Base-by-base conservation (phyloP, 805 yeast species). In the Metschnikowia baotianmanensis region DNA sequence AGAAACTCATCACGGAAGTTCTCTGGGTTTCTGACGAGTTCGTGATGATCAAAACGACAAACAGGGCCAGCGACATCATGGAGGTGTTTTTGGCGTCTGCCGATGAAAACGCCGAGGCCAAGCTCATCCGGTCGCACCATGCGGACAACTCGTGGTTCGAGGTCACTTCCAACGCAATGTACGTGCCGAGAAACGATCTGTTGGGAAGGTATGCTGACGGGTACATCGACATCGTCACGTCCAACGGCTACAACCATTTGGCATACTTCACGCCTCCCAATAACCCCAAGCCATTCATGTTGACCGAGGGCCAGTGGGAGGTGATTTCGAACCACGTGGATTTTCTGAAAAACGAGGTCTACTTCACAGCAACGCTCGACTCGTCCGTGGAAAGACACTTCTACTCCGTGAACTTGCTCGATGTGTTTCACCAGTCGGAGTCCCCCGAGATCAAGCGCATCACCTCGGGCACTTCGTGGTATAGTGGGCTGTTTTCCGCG, bases 361-460 rank as follows among this genome's bases (percentile, higher is more conserved):
- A 74, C 52, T 93, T 80, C 58, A 56, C 80, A 6, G 82, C 91
- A 5, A 87, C 98, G 0, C 76, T 78, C 56, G 80, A 79, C 48
- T 80, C 90, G 1, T 80, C 96, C 0, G 78, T 80, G 16, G 96
- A 93, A 59, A 75, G 96, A 61, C 96, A 90, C 55, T 57, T 93
- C 11, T 86, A 86, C 62, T 72, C 84, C 1, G 83, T 88, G 13
- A 63, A 77, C 39, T 62, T 91, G 40, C 40, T 59, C 16, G 69
- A 65, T 20, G 57, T 61, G 4, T 55, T 82, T 4, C 81, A 89
- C 1, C 43, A 40, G 22, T 22, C 32, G 6, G 37, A 15, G 6
- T 18, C 44, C 11, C 48, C 53, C 4, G 42, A 35, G 5, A 25
- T 45, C 13, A 37, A 31, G 27, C 74, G 76, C 38, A 65, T 77